Base-by-base conservation (phyloP, 2,329 filamentous ascomycete species). In the Diaporthe destruens region DNA sequence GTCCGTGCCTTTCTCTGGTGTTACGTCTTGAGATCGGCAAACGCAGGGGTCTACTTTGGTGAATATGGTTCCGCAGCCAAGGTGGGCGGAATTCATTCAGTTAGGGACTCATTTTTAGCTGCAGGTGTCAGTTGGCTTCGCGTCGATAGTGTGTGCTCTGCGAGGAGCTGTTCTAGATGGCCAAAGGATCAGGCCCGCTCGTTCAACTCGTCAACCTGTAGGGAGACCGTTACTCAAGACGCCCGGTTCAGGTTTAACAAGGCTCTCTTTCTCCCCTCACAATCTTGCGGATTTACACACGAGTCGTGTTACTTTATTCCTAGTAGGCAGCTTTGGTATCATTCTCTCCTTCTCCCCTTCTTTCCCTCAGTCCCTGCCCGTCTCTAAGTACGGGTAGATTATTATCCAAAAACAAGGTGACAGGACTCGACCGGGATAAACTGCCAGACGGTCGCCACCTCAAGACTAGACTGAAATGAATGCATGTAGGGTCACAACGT, bases 61-160 rank as follows among this genome's bases (percentile, higher is more conserved):
- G 7, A 6, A 29, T 5, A 32, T 53, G n/a, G 61, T 66, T 53
- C 32, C 29, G 47, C 61, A 66, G 47, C 61, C 47, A 66, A 53
- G 32, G 7, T 39, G 47, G 29, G 61, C 61, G 61, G 61, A 39
- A 66, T 39, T 20, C 20, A 53, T 39, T 20, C 20, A 53, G 44
- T 39, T 49, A 14, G 47, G 32, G 32, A 25, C 9, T 51, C 34
- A 29, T 32, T 36, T 9, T 65, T 65, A 51, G 61, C 47, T 66
- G 61, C 61, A 66, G 61, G 61, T 66, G 61, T 66, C 61, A 66
- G 47, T 66, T 66, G 47, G 61, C 61, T 36, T 23, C 25, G 44
- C 44, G 44, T 29, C 59, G 44, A 65, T 51, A 42, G 12, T 47
- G 59, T 36, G 59, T 36, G 59, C 18, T 16, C 47, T 14, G n/a